Conservation (phyloP, 345 rosid genomes). For the Kernera saxatilis region DNA sequence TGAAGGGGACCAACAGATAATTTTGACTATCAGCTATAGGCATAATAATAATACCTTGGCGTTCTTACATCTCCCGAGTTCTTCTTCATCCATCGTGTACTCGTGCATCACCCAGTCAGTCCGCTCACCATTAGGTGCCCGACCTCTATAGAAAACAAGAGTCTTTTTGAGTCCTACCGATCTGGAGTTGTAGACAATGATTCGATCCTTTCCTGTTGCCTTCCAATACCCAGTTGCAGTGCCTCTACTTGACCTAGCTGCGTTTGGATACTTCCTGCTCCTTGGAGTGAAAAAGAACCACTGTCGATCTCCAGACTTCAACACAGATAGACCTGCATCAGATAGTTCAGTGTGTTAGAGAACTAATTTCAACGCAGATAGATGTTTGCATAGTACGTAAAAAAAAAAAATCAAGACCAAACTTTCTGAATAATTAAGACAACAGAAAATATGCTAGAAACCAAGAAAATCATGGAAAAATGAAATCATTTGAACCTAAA, state of each 20-base stretch:
- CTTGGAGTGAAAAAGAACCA: constrained; percentile 93
- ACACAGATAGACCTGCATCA: constrained; percentile 40
- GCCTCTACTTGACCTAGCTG: constrained; percentile 78
- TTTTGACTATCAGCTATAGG: neutral
- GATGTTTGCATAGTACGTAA: neutral
- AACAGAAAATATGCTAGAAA: too few species aligned
- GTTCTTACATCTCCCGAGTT: constrained; percentile 69
- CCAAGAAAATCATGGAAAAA: neutral
- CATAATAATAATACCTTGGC: constrained; percentile 37
- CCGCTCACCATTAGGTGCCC: constrained; percentile 75
- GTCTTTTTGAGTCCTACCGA: constrained; percentile 82
- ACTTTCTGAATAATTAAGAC: neutral
- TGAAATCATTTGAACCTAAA: neutral
- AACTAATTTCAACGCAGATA: neutral
- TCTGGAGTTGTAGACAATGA: constrained; percentile 45
- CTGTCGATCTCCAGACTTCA: constrained; percentile 87
- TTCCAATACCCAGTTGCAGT: constrained; percentile 88
- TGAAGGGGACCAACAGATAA: neutral
- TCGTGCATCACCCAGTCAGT: constrained; percentile 99
- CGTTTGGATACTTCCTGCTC: constrained; percentile 88
- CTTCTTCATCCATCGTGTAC: constrained; percentile 81
- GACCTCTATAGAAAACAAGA: constrained; percentile 77
- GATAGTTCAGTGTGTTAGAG: neutral
- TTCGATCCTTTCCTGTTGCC: constrained; percentile 84
- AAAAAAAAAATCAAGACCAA: neutral